phyloP scores from a whole-genome alignment of 2,329 filamentous ascomycete species.

The Aspergillus carbonarius region DNA sequence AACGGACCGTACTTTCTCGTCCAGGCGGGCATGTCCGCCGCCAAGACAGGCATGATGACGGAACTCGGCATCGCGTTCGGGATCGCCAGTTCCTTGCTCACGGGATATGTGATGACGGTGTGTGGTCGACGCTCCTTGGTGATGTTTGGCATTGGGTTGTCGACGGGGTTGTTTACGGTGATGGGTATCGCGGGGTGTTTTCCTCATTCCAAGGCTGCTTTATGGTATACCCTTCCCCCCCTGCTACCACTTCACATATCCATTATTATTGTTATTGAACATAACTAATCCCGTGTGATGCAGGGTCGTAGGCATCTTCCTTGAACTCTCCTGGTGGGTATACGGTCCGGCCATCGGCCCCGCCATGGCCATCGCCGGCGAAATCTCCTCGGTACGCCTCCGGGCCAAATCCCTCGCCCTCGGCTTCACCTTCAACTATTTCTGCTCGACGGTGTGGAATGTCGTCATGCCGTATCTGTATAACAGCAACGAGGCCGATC shows the following conservation, averaged over 20 bases:
- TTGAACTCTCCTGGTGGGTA: slow-evolving; percentile 4
- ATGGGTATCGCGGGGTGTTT: slow-evolving; percentile 4
- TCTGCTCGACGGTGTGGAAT: slow-evolving; percentile 6
- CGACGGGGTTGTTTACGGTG: not conserved
- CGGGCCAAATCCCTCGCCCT: slow-evolving; percentile 5
- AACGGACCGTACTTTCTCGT: slow-evolving; percentile 5
- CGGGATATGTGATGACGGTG: not conserved
- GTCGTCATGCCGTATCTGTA: slow-evolving; percentile 11
- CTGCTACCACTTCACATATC: too few species aligned
- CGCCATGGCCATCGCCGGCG: slow-evolving; percentile 3
- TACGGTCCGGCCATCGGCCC: slow-evolving; percentile 7
- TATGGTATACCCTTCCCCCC: not conserved
- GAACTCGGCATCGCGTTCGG: slow-evolving; percentile 2
- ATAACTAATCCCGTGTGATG: too few species aligned
- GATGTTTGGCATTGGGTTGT: not conserved
- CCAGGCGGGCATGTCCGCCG: not conserved
- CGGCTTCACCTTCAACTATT: slow-evolving; percentile 2
- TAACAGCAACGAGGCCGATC: slow-evolving; percentile 6
- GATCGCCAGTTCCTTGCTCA: not conserved
- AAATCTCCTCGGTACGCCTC: slow-evolving; percentile 1
- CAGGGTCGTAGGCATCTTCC: slow-evolving; percentile 4
- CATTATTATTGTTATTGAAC: too few species aligned
- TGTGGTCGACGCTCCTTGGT: not conserved
- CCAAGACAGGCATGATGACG: not conserved
- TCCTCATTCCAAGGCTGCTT: not conserved